These are phyloP conservation scores for Gymnopilus dilepis DNA, from an alignment of 768 basidiomycete species.

Conservation along the genomic window DNA sequence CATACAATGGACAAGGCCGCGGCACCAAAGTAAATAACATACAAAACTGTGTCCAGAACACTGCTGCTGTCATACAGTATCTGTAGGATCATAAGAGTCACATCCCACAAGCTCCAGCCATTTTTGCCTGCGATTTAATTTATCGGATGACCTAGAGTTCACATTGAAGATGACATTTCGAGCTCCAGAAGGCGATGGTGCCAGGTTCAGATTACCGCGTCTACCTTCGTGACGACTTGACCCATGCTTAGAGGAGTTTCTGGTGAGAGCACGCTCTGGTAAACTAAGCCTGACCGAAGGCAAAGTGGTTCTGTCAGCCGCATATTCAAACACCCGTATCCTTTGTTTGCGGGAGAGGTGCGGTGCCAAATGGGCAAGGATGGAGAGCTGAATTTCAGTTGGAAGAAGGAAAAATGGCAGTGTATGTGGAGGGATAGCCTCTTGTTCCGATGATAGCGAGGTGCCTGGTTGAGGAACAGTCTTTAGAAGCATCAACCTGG, in stretches of 20 bases:
- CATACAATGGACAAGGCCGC: too few species aligned
- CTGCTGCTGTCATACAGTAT: neutral
- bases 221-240: neutral
- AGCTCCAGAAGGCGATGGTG: neutral
- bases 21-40: too few species aligned
- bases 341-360: constrained; percentile 19
- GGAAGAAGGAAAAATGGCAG: constrained; percentile 20
- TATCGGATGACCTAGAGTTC: constrained; percentile 2
- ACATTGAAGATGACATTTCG: too few species aligned
- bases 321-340: constrained; percentile 25
- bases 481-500: constrained; percentile 19
- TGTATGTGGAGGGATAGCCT: neutral
- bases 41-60: too few species aligned
- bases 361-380: constrained; percentile 23
- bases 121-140: constrained; percentile 3
- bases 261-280: constrained; percentile 6
- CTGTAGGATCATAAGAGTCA: constrained; percentile 16
- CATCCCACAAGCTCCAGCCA: constrained; percentile 20
- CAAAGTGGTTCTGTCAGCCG: constrained; percentile 18
- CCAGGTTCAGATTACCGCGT: neutral
- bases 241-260: neutral
- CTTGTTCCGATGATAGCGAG: neutral
- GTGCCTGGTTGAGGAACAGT: neutral
- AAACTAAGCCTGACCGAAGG: constrained; percentile 20
- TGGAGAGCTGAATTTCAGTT: constrained; percentile 24